Percentiles rank a stretch among this genome's conserved stretches.
phyloP scores from a whole-genome alignment of 179 eudicot genomes.

The Spinacia oleracea region DNA sequence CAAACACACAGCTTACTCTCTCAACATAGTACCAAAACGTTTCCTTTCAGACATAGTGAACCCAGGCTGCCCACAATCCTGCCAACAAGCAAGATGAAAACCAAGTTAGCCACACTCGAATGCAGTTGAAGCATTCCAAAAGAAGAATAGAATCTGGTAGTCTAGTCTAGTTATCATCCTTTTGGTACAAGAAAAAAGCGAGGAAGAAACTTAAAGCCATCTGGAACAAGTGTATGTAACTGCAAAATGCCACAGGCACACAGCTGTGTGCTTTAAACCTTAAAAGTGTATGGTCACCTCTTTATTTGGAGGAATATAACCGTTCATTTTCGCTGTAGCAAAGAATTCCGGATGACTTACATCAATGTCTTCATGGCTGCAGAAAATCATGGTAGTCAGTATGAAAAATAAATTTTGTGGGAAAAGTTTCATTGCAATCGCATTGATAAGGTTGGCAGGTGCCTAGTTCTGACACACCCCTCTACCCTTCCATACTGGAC shows the following conservation, averaged over 20 bases:
- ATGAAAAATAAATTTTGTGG: background rate
- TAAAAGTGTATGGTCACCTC: constrained; percentile 53
- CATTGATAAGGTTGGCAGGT: background rate
- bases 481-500: background rate
- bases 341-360: constrained; percentile 99
- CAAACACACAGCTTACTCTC: constrained; percentile 52
- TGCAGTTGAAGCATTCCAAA: background rate
- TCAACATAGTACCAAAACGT: constrained; percentile 77
- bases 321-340: constrained; percentile 82
- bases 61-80: constrained; percentile 99
- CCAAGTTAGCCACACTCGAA: constrained; percentile 13
- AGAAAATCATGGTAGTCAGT: constrained; percentile 17
- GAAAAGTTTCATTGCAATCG: background rate
- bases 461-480: background rate
- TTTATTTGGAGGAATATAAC: constrained; percentile 92
- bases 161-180: background rate
- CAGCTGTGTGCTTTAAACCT: background rate
- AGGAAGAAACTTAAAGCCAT: background rate
- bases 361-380: constrained; percentile 96
- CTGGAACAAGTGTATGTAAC: background rate
- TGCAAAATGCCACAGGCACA: background rate
- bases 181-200: background rate
- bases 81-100: constrained; percentile 32
- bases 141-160: background rate
- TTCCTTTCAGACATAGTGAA: constrained; percentile 88